These are phyloP conservation scores for Ophiostoma perfectum DNA, from an alignment of 2,329 filamentous ascomycete genomes.

Conservation along the genomic window DNA sequence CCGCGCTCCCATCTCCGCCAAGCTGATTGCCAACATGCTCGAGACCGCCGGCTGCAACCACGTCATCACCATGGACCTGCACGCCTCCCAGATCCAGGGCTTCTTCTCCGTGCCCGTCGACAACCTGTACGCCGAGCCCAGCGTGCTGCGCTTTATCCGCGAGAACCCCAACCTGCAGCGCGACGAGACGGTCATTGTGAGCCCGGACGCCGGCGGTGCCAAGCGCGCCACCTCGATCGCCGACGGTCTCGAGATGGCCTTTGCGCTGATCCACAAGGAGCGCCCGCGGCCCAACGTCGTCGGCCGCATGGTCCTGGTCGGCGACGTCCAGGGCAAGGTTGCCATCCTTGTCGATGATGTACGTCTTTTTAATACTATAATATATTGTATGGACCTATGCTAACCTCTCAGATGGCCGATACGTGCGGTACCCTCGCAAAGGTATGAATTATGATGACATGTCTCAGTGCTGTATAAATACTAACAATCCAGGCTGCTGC, in stretches of 20 bases:
- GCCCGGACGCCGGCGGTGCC: constrained; percentile 88
- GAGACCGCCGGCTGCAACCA: constrained; percentile 67
- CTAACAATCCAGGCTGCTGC: constrained; percentile 56
- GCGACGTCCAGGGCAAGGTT: constrained; percentile 82
- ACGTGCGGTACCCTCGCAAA: constrained; percentile 53
- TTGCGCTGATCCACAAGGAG: constrained; percentile 96
- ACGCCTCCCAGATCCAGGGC: constrained; percentile 43
- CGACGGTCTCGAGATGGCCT: constrained; percentile 81
- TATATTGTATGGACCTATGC: background rate
- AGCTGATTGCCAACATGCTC: constrained; percentile 95
- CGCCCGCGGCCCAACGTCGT: constrained; percentile 77
- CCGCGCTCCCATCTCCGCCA: constrained; percentile 88
- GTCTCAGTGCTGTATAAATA: too few species aligned
- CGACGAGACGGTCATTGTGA: constrained; percentile 84
- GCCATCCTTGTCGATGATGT: constrained; percentile 70
- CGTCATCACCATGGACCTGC: constrained; percentile 92
- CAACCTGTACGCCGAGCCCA: constrained; percentile 89
- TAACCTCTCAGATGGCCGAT: constrained; percentile 27
- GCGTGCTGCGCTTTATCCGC: constrained; percentile 65
- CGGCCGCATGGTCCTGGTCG: constrained; percentile 88
- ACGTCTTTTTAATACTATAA: constrained; percentile 1
- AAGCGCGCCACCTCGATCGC: constrained; percentile 92
- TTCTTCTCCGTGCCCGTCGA: constrained; percentile 80
- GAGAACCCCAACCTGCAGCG: constrained; percentile 20
- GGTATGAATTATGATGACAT: constrained; percentile 25